Percentiles rank a stretch among this genome's conserved stretches.
Conservation (phyloP, 495 filamentous ascomycete genomes). For the Penicillium steckii region DNA sequence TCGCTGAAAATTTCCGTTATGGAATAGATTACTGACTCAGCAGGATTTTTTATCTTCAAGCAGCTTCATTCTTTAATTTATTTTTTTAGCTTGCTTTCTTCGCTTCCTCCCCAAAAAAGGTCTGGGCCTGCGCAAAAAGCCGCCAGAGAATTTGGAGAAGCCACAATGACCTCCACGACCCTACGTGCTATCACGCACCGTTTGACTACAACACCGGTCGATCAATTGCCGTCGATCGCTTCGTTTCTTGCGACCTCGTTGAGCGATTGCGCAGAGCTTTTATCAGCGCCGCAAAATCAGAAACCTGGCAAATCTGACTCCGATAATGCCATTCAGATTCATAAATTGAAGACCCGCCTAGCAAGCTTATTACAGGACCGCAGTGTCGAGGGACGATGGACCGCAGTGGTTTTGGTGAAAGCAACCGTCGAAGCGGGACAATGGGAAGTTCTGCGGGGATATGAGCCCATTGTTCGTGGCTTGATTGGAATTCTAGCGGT, state of each 20-base stretch:
- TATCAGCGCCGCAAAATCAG: conserved; percentile 48
- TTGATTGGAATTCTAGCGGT: conserved; percentile 70
- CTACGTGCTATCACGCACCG: conserved; percentile 66
- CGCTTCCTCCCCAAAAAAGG: too few relatives aligned
- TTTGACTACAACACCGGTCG: conserved; percentile 59
- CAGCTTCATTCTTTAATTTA: too few relatives aligned
- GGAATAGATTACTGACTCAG: too few relatives aligned
- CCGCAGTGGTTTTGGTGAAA: conserved; percentile 74
- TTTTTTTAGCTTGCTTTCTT: too few relatives aligned
- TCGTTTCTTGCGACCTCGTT: conserved; percentile 61
- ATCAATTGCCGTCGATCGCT: conserved; percentile 62
- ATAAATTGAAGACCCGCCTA: conserved; percentile 77
- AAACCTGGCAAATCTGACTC: conserved; percentile 54
- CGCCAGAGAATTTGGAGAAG: too few relatives aligned
- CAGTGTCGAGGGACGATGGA: conserved; percentile 68
- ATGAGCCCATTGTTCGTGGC: conserved; percentile 68
- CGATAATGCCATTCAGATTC: conserved; percentile 62
- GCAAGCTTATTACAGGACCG: conserved; percentile 72
- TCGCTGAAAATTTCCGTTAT: too few relatives aligned
- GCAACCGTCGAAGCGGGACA: conserved; percentile 76
- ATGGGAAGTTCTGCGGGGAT: conserved; percentile 69
- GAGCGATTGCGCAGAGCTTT: conserved; percentile 55
- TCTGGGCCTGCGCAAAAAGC: too few relatives aligned
- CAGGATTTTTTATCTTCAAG: too few relatives aligned
- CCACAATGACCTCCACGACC: conserved; percentile 25